Base-by-base conservation (phyloP, 1,284 basidiomycete species). In the Pseudozyma sp. region DNA sequence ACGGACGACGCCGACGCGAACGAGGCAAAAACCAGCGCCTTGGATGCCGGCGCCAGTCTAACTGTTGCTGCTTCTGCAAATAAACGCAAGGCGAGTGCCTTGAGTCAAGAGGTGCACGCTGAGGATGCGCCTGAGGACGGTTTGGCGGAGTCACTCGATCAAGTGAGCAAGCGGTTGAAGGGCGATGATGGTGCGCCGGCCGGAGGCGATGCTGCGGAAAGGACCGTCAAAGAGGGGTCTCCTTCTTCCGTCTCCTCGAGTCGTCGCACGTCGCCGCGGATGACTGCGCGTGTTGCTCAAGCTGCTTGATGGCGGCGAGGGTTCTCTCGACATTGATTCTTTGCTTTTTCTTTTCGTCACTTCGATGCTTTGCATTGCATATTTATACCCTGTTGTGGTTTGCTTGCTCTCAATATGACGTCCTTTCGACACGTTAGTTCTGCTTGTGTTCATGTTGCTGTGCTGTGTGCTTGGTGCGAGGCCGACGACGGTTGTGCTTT, bases 71-170 rank as follows among this genome's bases (percentile, higher is more conserved):
- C 24, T 24, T 24, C 54, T 14, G 62, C 52, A 5, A 43, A 49
- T 34, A 75, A 75, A 49, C 64, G 73, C 52, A 75, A 75, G 48
- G 68, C 73, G 7, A 75, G 68, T 44, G 65, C 68, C 0, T 55
- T 75, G 13, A 75, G 68, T 42, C 68, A 75, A 42, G 73, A 68
- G 47, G 61, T 70, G 42, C 53, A 50, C 19, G 54, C 52, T 17
- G 72, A 64, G 14, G 54, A 57, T 43, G 39, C 17, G 7, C 43
- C 14, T 4, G 50, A 49, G 4, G 34, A 19, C 2, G 40, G 42
- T 0, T 33, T 56, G 4, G 19, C 40, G 3, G 58, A 58, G 6
- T 49, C 58, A 30, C 47, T 62, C 4, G 54, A 73, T 13, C 57
- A 73, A 34, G 51, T 55, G 17, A 60, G 44, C 57, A 73, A 73